Base-by-base conservation (phyloP, 305 asterid species). In the Solanum chacoense region DNA sequence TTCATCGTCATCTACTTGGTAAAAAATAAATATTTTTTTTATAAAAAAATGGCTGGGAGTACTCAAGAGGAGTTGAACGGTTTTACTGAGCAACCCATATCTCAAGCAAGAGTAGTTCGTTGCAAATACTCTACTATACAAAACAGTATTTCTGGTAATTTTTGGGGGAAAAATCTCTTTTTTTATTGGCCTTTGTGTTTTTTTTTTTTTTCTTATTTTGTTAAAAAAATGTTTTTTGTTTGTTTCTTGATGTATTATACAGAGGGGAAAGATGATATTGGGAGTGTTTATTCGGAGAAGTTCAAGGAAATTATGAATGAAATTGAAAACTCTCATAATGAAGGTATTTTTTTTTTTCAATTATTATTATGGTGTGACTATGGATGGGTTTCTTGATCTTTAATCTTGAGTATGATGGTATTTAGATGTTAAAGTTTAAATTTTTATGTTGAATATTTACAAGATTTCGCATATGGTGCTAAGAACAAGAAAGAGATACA, bases 191-290 rank as follows among this genome's bases (percentile, higher is more conserved):
- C 14, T 45, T 63, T 36, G 11, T 28, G 28, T 71, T 55, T 50
- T 42, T 55, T 45, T 40, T 40, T 45, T 55, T 24, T 4, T 35
- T 65, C 18, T 4, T 24, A 7, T 24, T 73, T 74, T 74, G 26
- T 74, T 28, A 72, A 72, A 11, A 37, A 87, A 36, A 76, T 8
- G 5, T 85, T 12, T 36, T 31, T 24, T 42, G 0, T 14, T 50
- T 12, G 75, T 26, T 63, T 38, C n/a, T 37, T 31, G 79, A 31
- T 74, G 38, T 24, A 73, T 69, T 87, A 32, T 87, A 88, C 92
- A 93, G 95, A 90, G 86, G 90, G 84, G 8, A 92, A 87, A 40
- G 92, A 92, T 72, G 93, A 91, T 24, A 38, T 94, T 38, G 90
- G 87, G 28, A 71, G 83, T 31, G 90, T 10, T 42, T 74, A 78